phyloP scores from a whole-genome alignment of 805 yeast genomes.

The Candida sithepensis region DNA sequence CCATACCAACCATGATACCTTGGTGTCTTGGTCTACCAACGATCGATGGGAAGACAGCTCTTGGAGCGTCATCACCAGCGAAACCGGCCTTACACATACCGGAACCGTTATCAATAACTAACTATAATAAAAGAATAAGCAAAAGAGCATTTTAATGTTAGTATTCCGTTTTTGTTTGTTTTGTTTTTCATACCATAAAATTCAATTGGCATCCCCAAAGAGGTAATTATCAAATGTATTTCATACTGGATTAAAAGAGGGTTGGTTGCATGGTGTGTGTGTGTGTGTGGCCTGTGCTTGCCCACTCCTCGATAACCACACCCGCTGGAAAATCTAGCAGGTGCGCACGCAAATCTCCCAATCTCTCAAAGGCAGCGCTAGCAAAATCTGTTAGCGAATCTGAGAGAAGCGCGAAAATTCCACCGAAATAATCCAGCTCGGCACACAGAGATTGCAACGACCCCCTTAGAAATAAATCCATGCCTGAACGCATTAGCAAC shows the following conservation, averaged over 20 bases:
- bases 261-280: too few species aligned
- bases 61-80: constrained; percentile 99
- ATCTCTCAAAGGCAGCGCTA: not conserved
- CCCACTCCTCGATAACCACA: too few species aligned
- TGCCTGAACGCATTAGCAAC: not conserved
- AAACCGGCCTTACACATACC: constrained; percentile 99
- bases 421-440: constrained; percentile 2
- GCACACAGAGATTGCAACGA: not conserved
- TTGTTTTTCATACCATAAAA: too few species aligned
- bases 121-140: constrained; percentile 20
- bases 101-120: constrained; percentile 99
- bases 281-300: too few species aligned
- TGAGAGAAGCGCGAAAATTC: constrained; percentile 11
- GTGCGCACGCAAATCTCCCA: constrained; percentile 1
- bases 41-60: constrained; percentile 99
- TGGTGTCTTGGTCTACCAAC: constrained; percentile 99
- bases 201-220: too few species aligned
- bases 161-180: constrained; percentile 1
- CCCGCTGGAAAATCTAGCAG: too few species aligned
- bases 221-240: too few species aligned
- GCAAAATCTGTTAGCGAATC: constrained; percentile 3
- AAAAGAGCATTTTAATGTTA: constrained; percentile 13
- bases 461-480: not conserved
- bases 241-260: too few species aligned
- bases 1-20: constrained; percentile 99